phyloP scores from a whole-genome alignment of 345 rosid genomes.

The Mercurialis annua region DNA sequence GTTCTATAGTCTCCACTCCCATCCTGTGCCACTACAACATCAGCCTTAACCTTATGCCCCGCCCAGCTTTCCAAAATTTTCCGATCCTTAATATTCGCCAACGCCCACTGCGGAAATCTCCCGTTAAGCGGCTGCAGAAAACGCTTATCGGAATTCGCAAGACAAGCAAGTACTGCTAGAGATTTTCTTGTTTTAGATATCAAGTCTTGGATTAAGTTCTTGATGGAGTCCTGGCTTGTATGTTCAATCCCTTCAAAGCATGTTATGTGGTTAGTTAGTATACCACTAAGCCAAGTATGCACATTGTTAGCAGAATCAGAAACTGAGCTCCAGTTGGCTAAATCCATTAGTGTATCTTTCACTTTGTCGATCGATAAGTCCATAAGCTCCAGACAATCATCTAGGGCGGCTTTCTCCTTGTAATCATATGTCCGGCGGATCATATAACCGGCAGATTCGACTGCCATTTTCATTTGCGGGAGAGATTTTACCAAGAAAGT shows the following conservation, averaged over 20 bases:
- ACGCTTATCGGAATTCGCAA: not conserved
- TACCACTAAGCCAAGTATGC: slow-evolving; percentile 16
- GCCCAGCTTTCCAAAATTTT: not conserved
- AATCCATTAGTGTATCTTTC: not conserved
- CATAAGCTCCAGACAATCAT: slow-evolving; percentile 18
- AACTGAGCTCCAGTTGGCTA: not conserved
- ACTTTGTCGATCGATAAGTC: slow-evolving; percentile 12
- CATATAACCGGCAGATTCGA: not conserved
- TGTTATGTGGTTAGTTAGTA: slow-evolving; percentile 19
- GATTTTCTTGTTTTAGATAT: slow-evolving; percentile 14
- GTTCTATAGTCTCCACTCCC: slow-evolving; percentile 14
- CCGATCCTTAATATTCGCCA: slow-evolving; percentile 1
- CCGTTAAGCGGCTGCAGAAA: slow-evolving; percentile 1
- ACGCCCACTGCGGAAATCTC: slow-evolving; percentile 5
- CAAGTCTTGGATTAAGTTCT: slow-evolving; percentile 6
- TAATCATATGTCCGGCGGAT: not conserved
- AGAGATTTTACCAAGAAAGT: slow-evolving; percentile 9
- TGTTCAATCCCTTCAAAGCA: slow-evolving; percentile 8
- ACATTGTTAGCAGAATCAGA: not conserved
- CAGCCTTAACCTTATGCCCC: not conserved
- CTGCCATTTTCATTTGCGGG: slow-evolving; percentile 1
- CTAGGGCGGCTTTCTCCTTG: not conserved
- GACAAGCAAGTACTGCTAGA: slow-evolving; percentile 7
- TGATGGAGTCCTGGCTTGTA: not conserved
- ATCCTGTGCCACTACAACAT: slow-evolving; percentile 16